phyloP scores from a whole-genome alignment of 2,329 filamentous ascomycete genomes.

The Allantophomopsis lycopodina region DNA sequence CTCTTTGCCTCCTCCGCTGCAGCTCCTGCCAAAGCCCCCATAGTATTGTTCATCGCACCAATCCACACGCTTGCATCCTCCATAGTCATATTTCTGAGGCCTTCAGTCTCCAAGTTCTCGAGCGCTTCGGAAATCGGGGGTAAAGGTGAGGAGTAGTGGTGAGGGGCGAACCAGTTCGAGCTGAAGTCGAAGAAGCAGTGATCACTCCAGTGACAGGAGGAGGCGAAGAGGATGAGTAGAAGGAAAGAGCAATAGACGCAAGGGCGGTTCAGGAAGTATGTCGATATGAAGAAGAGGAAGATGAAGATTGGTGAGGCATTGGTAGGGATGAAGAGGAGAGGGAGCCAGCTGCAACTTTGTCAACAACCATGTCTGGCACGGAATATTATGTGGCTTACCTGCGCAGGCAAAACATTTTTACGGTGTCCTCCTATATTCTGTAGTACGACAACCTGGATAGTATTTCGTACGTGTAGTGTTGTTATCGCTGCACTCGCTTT shows the following conservation, averaged over 20 bases:
- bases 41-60: conserved; percentile 51
- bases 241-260: conserved; percentile 97
- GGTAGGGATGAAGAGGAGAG: conserved; percentile 77
- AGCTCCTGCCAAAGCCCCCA: conserved; percentile 50
- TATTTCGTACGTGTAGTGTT: too few relatives aligned
- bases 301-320: conserved; percentile 78
- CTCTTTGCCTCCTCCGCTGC: conserved; percentile 46
- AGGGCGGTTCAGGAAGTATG: conserved; percentile 90
- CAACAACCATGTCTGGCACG: conserved; percentile 6
- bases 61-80: conserved; percentile 20
- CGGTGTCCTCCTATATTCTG: conserved; percentile 2
- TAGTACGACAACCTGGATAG: too few relatives aligned
- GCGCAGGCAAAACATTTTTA: conserved; percentile 44
- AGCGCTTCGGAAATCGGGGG: conserved; percentile 8
- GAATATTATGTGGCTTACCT: conserved; percentile 26
- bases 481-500: too few relatives aligned
- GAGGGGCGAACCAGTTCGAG: conserved; percentile 88
- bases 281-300: conserved; percentile 80
- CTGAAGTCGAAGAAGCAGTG: conserved; percentile 85
- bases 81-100: conserved; percentile 12
- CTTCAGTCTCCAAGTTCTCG: conserved; percentile 7
- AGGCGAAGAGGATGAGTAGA: conserved; percentile 86
- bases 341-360: conserved; percentile 52
- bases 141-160: conserved; percentile 20
- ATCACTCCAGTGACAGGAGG: conserved; percentile 80